Evolutionary conservation across 805 yeast genomes (phyloP), one percentile per base, ranked within the genome.

Genomic region (Teunomyces gatunensis): DNA sequence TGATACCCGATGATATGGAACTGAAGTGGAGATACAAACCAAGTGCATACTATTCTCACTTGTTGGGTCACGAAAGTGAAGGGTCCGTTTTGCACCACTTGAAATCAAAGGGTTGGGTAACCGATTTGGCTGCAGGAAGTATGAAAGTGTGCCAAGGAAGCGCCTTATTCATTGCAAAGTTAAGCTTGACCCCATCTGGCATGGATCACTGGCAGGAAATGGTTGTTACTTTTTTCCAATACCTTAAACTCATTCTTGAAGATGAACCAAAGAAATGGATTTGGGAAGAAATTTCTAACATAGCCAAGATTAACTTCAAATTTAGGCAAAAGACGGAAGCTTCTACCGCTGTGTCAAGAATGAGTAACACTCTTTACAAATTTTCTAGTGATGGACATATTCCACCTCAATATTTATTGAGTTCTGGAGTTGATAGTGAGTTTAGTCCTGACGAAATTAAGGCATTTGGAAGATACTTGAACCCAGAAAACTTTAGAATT

Each of bases 31-130:
- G 78, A 46, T 75, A 78, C 20, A 81, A 81, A 55, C 96, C 97
- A 0, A 75, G 80, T 5, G 80, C 77, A 47, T 87, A 89, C 65
- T 78, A 72, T 54, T 80, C 91, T 17, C 97, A 94, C 64, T 72
- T 94, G 45, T 69, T 92, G 42, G 98, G 98, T 35, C 98, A 92
- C 65, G 99, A 92, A 69, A 87, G 94, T 42, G 76, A 84, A 42
- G 98, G 98, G 1, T 89, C 97, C 1, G 64, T 92, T 15, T 73
- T 89, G 30, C 79, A 83, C 47, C 77, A 75, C 53, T 77, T 92
- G 54, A 92, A 89, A 67, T 62, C 69, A 29, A 60, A 59, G 47
- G 87, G 91, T 11, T 87, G 91, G 89, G 96, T 92, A 5, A 85
- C 80, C 54, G 84, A 80, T 13, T 74, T 92, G 45, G 80, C 89